A percentile compares a stretch with the other conserved stretches of the same genome.
Conservation (phyloP, 164 flowering plant species). For the Stephania japonica region DNA sequence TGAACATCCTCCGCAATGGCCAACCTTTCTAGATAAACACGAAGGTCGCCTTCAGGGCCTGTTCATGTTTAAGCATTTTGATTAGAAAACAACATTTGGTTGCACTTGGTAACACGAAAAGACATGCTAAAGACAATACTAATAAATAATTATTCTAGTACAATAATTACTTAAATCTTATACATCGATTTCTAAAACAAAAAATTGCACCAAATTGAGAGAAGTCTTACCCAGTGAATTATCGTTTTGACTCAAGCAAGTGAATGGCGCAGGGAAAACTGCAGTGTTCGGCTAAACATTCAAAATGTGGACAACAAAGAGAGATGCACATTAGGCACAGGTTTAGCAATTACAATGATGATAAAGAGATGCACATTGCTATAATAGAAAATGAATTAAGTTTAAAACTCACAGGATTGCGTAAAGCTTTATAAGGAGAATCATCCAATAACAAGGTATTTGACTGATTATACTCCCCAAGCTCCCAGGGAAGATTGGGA, state of each 20-base stretch:
- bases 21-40: constrained; percentile 57
- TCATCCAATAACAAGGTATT: constrained; percentile 88
- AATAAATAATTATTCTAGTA: neutral
- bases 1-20: constrained; percentile 46
- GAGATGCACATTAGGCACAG: neutral
- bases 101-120: neutral
- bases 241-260: constrained; percentile 35
- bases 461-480: constrained; percentile 57
- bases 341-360: neutral
- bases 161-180: neutral
- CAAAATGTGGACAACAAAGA: neutral
- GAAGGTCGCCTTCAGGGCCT: constrained; percentile 76
- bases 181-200: neutral
- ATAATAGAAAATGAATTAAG: constrained; percentile 9
- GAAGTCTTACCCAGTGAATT: constrained; percentile 61
- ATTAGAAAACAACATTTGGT: neutral
- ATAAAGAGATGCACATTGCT: neutral
- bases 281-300: constrained; percentile 54
- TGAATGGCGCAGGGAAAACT: constrained; percentile 63
- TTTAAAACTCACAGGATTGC: constrained; percentile 63
- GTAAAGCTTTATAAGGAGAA: constrained; percentile 86
- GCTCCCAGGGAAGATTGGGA: constrained; percentile 62
- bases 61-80: constrained; percentile 7
- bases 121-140: neutral
- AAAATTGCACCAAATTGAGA: neutral